Evolutionary conservation across 2,329 filamentous ascomycete genomes (phyloP).

Genomic region (Neospermospora avenae): DNA sequence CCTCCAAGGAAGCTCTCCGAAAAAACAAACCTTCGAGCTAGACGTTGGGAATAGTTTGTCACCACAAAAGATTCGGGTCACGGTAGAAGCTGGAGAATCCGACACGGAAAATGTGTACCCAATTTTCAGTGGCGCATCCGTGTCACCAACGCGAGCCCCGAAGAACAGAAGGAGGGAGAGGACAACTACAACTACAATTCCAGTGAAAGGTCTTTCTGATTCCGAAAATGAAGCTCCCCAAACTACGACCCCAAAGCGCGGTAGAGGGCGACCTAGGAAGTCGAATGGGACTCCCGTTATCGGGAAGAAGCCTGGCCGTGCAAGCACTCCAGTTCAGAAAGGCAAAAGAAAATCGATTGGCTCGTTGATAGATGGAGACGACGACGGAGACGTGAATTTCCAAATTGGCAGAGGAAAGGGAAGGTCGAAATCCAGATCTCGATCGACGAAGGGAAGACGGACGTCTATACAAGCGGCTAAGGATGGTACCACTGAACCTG

Average conservation of each 20-base stretch:
- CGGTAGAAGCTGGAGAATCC: conserved; percentile 34
- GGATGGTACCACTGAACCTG: conserved; percentile 8
- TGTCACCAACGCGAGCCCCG: conserved; percentile 23
- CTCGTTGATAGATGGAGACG: conserved; percentile 26
- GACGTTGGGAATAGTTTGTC: conserved; percentile 35
- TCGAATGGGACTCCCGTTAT: conserved; percentile 39
- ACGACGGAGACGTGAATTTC: conserved; percentile 26
- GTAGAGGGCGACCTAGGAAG: conserved; percentile 42
- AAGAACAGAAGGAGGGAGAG: conserved; percentile 25
- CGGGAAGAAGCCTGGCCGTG: conserved; percentile 26
- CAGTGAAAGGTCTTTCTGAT: conserved; percentile 35
- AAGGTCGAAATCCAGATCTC: conserved; percentile 30
- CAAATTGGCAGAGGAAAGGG: conserved; percentile 27
- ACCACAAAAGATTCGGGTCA: conserved; percentile 36
- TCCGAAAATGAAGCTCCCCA: conserved; percentile 27
- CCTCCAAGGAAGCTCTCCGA: conserved; percentile 31
- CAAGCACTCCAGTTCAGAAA: conserved; percentile 26
- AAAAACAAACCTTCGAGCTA: conserved; percentile 36
- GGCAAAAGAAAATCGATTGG: conserved; percentile 28
- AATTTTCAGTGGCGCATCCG: conserved; percentile 14
- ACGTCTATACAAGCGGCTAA: conserved; percentile 21
- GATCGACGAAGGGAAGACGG: conserved; percentile 19
- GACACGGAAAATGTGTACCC: conserved; percentile 27
- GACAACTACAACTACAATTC: conserved; percentile 34
- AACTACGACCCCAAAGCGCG: conserved; percentile 39